Conservation (phyloP, 2,329 filamentous ascomycete genomes). For the Dactylonectria estremocensis region DNA sequence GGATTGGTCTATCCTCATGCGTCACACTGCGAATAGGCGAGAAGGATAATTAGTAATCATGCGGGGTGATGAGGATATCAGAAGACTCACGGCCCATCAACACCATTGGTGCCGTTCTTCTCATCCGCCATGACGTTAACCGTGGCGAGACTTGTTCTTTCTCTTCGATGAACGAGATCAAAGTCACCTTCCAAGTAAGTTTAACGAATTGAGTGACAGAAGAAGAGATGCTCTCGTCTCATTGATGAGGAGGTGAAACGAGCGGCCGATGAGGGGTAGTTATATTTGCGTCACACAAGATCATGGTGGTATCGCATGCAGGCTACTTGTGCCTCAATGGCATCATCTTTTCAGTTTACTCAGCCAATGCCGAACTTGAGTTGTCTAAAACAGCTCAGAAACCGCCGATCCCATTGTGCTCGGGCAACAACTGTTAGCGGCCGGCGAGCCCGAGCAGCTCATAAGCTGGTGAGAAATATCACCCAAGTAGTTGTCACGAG, state of each 20-base stretch:
- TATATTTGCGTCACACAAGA: slow-evolving; percentile 21
- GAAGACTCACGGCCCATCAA: slow-evolving; percentile 11
- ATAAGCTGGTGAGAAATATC: slow-evolving; percentile 26
- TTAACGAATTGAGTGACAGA: neutral
- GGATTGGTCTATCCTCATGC: neutral
- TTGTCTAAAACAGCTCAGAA: slow-evolving; percentile 6
- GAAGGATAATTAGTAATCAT: slow-evolving; percentile 4
- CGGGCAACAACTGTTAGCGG: neutral
- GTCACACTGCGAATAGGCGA: neutral
- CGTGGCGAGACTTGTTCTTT: neutral
- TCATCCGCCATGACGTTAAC: slow-evolving; percentile 20
- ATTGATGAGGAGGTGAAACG: neutral
- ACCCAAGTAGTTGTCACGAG: slow-evolving; percentile 21
- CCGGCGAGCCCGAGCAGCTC: slow-evolving; percentile 11
- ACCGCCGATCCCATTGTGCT: slow-evolving; percentile 17
- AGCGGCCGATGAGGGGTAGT: slow-evolving; percentile 24
- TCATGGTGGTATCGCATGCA: neutral
- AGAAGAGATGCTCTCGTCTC: neutral
- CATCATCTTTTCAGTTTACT: slow-evolving; percentile 4
- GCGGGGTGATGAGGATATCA: neutral
- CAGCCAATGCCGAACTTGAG: neutral
- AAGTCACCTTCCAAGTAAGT: neutral
- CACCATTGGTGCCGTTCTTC: slow-evolving; percentile 24
- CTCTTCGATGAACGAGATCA: neutral
- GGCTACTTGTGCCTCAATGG: slow-evolving; percentile 3